Evolutionary conservation across 1,284 basidiomycete genomes (phyloP).

Genomic region (Tilletia indica): DNA sequence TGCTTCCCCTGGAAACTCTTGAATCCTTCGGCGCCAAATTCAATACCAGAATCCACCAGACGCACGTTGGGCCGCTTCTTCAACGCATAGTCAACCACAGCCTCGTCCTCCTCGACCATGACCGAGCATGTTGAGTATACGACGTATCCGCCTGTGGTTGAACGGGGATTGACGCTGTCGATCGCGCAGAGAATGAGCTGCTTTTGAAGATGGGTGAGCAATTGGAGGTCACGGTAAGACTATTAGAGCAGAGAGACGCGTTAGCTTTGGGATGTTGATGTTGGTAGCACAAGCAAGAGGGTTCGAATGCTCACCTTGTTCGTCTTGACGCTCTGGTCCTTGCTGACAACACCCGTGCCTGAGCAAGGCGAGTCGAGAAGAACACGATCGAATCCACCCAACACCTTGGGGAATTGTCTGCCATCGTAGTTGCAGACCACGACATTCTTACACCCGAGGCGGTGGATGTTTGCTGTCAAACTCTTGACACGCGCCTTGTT

Average conservation of each 20-base stretch:
- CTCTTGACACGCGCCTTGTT: conserved; percentile 95
- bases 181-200: conserved; percentile 97
- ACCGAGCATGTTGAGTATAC: conserved; percentile 99
- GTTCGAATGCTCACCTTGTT: conserved; percentile 71
- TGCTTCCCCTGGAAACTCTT: conserved; percentile 82
- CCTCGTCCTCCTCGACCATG: conserved; percentile 96
- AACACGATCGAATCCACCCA: conserved; percentile 96
- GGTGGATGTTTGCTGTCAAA: conserved; percentile 91
- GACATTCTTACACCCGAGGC: conserved; percentile 97
- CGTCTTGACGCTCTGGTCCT: conserved; percentile 93
- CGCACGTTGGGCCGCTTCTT: conserved; percentile 92
- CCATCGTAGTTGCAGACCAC: conserved; percentile 97
- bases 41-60: conserved; percentile 87
- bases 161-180: conserved; percentile 86
- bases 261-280: not conserved
- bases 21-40: conserved; percentile 90
- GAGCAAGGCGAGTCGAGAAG: conserved; percentile 95
- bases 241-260: not conserved
- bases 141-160: conserved; percentile 86
- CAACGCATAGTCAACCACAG: conserved; percentile 97
- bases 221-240: conserved; percentile 84
- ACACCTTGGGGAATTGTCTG: conserved; percentile 97
- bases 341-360: conserved; percentile 96
- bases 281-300: conserved; percentile 21
- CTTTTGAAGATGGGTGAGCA: conserved; percentile 95